phyloP scores from a whole-genome alignment of 2,329 filamentous ascomycete species.

The Sporothrix brasiliensis region DNA sequence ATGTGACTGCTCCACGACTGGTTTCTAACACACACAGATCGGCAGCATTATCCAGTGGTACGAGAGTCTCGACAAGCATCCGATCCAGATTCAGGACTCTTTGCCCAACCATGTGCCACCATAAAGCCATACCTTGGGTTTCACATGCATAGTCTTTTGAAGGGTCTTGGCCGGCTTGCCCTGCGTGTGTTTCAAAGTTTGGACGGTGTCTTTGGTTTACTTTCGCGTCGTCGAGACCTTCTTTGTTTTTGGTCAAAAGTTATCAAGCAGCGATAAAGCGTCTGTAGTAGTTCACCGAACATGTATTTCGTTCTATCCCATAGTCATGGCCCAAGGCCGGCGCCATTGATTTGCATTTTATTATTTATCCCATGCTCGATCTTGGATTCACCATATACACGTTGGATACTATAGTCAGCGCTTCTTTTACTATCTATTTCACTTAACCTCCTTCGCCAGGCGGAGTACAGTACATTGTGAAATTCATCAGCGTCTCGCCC shows the following conservation, averaged over 20 bases:
- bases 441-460: not conserved
- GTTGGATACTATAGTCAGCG: not conserved
- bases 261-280: not conserved
- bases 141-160: too few species aligned
- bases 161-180: not conserved
- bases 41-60: conserved; percentile 43
- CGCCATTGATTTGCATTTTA: too few species aligned
- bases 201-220: too few species aligned
- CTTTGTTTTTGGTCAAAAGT: not conserved
- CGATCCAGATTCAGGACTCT: conserved; percentile 37
- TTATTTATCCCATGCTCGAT: not conserved
- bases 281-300: not conserved
- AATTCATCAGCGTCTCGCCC: too few species aligned
- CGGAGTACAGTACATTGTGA: too few species aligned
- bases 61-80: conserved; percentile 43
- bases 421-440: not conserved
- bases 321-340: not conserved
- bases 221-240: not conserved
- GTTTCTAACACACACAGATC: conserved; percentile 36
- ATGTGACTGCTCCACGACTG: not conserved
- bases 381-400: not conserved
- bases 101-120: conserved; percentile 20
- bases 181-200: not conserved
- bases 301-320: not conserved
- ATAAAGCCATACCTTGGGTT: not conserved